Percentiles rank a stretch among this genome's conserved stretches.
phyloP scores from a whole-genome alignment of 1,284 basidiomycete genomes.

The Acaromyces ingoldii region DNA sequence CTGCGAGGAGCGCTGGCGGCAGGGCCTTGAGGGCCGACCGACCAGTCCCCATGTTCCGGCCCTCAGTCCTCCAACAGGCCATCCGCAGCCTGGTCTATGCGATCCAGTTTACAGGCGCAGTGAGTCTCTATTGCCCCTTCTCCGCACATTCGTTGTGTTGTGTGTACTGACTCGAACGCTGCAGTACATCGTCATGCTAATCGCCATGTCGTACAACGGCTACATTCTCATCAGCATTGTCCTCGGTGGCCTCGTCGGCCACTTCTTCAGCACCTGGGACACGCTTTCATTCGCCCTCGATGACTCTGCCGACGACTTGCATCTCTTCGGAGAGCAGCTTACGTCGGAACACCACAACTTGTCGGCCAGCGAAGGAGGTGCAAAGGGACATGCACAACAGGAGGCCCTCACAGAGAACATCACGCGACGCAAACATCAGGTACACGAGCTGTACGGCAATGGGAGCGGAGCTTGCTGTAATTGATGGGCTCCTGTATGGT shows the following conservation, averaged over 20 bases:
- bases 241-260: constrained; percentile 18
- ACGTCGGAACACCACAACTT: too few species aligned
- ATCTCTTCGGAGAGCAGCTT: too few species aligned
- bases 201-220: constrained; percentile 23
- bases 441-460: background rate
- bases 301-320: too few species aligned
- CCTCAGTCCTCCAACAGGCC: constrained; percentile 14
- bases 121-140: constrained; percentile 4
- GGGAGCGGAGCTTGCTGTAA: constrained; percentile 5
- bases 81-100: constrained; percentile 17
- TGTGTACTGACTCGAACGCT: background rate
- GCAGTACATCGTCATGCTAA: constrained; percentile 23
- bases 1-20: background rate
- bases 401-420: background rate
- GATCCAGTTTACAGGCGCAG: constrained; percentile 16
- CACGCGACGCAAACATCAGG: background rate
- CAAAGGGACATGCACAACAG: too few species aligned
- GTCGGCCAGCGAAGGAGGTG: background rate
- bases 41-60: constrained; percentile 6
- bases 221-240: constrained; percentile 19
- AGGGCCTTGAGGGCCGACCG: background rate
- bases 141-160: background rate
- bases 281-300: constrained; percentile 10
- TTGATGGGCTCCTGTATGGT: too few species aligned
- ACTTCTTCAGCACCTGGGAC: constrained; percentile 19